These are phyloP conservation scores for Mucor ambiguus DNA, from an alignment of 371 early-diverging fungal genomes.

Conservation along the genomic window DNA sequence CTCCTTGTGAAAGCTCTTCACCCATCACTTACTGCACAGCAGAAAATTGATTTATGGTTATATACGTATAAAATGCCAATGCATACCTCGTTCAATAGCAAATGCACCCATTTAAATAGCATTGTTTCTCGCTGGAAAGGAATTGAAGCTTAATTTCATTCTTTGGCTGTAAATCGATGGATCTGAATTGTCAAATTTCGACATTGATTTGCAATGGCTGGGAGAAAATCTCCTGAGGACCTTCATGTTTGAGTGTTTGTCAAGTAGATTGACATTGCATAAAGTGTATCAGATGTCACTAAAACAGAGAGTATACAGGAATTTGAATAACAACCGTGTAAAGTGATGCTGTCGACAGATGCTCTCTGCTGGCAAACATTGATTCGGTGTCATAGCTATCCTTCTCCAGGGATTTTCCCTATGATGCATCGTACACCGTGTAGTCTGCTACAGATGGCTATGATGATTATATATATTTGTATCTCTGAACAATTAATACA, in stretches of 20 bases:
- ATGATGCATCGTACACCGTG: background rate
- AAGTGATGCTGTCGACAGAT: background rate
- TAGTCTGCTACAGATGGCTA: background rate
- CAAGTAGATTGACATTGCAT: background rate
- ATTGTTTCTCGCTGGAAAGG: background rate
- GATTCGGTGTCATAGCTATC: background rate
- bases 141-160: background rate
- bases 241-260: background rate
- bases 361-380: background rate
- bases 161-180: background rate
- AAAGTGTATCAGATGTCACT: background rate
- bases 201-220: background rate
- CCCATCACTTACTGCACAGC: background rate
- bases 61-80: conserved; percentile 4
- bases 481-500: background rate
- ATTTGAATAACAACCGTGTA: background rate
- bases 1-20: background rate
- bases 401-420: background rate
- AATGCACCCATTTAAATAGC: conserved; percentile 36
- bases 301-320: background rate
- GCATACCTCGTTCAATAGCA: conserved; percentile 50
- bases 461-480: background rate
- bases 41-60: background rate
- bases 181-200: background rate
- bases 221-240: background rate